Percentiles rank a stretch among this genome's conserved stretches.
These are phyloP conservation scores for Penicillium crystallinum DNA, from an alignment of 495 filamentous ascomycete species.

Conservation along the genomic window DNA sequence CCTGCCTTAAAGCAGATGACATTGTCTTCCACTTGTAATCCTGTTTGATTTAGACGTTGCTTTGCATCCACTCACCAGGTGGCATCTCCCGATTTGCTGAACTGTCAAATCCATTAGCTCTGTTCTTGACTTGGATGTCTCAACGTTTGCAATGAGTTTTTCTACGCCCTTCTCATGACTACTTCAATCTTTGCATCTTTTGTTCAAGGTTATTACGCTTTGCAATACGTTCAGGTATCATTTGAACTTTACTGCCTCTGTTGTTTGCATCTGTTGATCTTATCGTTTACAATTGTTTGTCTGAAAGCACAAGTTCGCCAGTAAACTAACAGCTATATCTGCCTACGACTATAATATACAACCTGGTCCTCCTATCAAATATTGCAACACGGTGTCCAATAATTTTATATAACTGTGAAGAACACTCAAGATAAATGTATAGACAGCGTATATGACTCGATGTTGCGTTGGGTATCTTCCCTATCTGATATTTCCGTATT, in stretches of 20 bases:
- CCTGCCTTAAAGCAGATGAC: slow-evolving; percentile 66
- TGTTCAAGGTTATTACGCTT: slow-evolving; percentile 5
- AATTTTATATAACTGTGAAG: background rate
- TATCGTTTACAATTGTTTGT: slow-evolving; percentile 1
- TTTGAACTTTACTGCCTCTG: background rate
- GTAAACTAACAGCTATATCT: slow-evolving; percentile 3
- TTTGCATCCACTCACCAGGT: slow-evolving; percentile 14
- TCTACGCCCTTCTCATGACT: slow-evolving; percentile 18
- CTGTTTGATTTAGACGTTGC: background rate
- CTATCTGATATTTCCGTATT: slow-evolving; percentile 15
- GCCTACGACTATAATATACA: slow-evolving; percentile 2
- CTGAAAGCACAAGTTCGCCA: background rate
- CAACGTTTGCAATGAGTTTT: slow-evolving; percentile 9
- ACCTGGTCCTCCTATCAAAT: background rate
- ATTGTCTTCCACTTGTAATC: slow-evolving; percentile 29
- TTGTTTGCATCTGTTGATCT: slow-evolving; percentile 5
- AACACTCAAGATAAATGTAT: background rate
- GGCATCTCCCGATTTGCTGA: slow-evolving; percentile 6
- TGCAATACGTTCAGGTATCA: slow-evolving; percentile 4
- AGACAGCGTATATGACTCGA: slow-evolving; percentile 11
- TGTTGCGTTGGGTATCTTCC: slow-evolving; percentile 25
- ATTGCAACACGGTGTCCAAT: background rate
- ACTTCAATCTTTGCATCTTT: slow-evolving; percentile 3
- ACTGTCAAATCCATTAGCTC: background rate
- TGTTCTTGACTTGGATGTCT: slow-evolving; percentile 1